Evolutionary conservation across 441 rosid genomes (phyloP), one percentile per base, ranked within the genome.

Genomic region (Oxalis stricta): DNA sequence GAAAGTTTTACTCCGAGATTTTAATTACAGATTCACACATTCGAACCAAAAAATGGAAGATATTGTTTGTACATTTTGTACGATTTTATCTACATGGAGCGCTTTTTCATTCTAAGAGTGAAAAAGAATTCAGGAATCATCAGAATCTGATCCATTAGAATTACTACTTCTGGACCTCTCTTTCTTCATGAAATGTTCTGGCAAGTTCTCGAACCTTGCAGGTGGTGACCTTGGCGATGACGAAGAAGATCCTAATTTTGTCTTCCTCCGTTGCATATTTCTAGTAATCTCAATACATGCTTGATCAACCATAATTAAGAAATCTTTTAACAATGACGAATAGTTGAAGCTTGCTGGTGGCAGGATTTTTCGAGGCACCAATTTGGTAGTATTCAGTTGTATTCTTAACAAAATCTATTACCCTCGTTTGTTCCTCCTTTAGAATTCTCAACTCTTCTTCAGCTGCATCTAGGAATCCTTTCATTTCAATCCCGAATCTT

Each of bases 361-460:
- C 78, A 19, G 46, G 37, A 11, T 81, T 75, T 33, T 64, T 91
- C 11, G 75, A 50, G 44, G 75, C 70, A 53, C 81, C 82, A 33
- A 82, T 64, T 61, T 86, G 95, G 49, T 91, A 91, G 50, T 83
- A 91, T 21, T 77, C 91, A 4, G 82, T 64, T 23, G 99, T 91
- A 56, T 55, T 45, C 64, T 50, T 74, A 33, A 84, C 91, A 50
- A 69, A 54, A 38, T 75, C 88, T 73, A 72, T 63, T 20, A 73
- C 78, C 44, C 66, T 75, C 12, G 23, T 61, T 56, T 79, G 85
- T 43, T 79, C 79, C 22, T 60, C 70, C 50, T 36, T 73, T 47
- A 71, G 39, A 6, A 29, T 3, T 41, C 67, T 64, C 23, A 81
- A 13, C 53, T 86, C 94, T 21, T 70, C 66, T 29, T 75, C 88